Conservation (phyloP, 2,329 filamentous ascomycete genomes). For the Alternaria sp. region DNA sequence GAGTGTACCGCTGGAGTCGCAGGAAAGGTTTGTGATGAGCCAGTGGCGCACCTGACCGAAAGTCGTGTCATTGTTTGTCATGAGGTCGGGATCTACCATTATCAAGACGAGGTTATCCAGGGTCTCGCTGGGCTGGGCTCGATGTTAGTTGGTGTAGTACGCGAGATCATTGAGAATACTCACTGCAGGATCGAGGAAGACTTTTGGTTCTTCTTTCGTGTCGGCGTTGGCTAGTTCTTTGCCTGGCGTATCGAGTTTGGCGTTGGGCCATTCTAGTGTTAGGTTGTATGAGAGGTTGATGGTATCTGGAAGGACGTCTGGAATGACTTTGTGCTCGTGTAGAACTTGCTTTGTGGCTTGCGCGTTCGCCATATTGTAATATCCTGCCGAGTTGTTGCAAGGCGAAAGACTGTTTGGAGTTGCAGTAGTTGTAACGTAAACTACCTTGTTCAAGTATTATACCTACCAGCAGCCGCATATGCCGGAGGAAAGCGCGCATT, state of each 20-base stretch:
- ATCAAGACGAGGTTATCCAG: constrained; percentile 23
- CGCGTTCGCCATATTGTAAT: background rate
- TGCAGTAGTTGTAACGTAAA: background rate
- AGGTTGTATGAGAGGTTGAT: constrained; percentile 18
- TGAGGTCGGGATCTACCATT: constrained; percentile 30
- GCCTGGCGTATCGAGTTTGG: constrained; percentile 18
- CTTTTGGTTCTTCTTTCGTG: constrained; percentile 24
- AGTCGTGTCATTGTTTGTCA: constrained; percentile 28
- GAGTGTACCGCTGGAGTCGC: constrained; percentile 14
- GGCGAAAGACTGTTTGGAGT: too few species aligned
- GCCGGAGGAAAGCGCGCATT: background rate
- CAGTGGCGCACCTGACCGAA: constrained; percentile 33
- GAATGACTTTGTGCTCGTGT: constrained; percentile 21
- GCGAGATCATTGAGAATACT: background rate
- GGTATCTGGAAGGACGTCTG: constrained; percentile 20
- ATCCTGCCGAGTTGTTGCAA: background rate
- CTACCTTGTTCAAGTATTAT: background rate
- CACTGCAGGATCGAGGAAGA: constrained; percentile 20
- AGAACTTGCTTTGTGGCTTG: constrained; percentile 13
- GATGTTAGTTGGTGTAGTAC: background rate
- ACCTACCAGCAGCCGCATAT: background rate
- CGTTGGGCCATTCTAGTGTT: constrained; percentile 20
- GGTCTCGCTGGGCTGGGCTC: constrained; percentile 12
- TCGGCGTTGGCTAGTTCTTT: constrained; percentile 20
- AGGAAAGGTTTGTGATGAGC: constrained; percentile 25